Percentiles rank a stretch among this genome's conserved stretches.
phyloP scores from a whole-genome alignment of 2,329 filamentous ascomycete genomes.

The Remersonia thermophila region DNA sequence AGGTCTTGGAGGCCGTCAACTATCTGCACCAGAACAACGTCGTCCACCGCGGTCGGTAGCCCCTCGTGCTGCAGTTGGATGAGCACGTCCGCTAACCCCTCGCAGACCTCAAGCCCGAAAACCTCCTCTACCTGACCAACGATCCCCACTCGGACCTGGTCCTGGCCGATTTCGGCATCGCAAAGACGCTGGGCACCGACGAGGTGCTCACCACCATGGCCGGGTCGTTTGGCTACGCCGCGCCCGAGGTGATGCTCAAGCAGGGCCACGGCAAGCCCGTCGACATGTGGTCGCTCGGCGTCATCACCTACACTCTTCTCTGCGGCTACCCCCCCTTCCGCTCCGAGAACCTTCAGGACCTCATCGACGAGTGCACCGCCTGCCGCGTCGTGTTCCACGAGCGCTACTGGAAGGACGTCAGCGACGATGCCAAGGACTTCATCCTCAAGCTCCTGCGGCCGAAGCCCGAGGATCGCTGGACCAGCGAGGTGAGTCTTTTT shows the following conservation, averaged over 20 bases:
- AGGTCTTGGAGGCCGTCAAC: constrained; percentile 84
- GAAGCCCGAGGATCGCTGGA: constrained; percentile 61
- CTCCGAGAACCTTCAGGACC: constrained; percentile 80
- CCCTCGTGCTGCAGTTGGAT: too few species aligned
- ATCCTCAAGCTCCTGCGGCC: constrained; percentile 72
- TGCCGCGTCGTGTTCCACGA: constrained; percentile 88
- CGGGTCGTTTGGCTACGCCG: constrained; percentile 94
- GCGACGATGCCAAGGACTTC: constrained; percentile 88
- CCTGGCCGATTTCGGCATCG: constrained; percentile 94
- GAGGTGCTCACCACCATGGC: constrained; percentile 97
- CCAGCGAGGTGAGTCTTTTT: constrained; percentile 56
- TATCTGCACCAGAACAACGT: constrained; percentile 93
- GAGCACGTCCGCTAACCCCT: too few species aligned
- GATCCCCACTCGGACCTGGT: constrained; percentile 72
- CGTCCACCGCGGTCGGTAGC: constrained; percentile 69
- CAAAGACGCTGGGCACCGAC: constrained; percentile 88
- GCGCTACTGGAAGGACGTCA: constrained; percentile 97
- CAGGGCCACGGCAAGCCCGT: constrained; percentile 95
- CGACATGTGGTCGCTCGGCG: constrained; percentile 98
- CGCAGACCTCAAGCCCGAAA: constrained; percentile 91
- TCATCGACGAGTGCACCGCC: constrained; percentile 86
- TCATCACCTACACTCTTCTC: constrained; percentile 95
- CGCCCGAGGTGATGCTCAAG: constrained; percentile 97
- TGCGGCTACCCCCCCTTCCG: constrained; percentile 98
- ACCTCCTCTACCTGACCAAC: constrained; percentile 81